Conservation (phyloP, 2,329 filamentous ascomycete genomes). For the Neonectria faginata region DNA sequence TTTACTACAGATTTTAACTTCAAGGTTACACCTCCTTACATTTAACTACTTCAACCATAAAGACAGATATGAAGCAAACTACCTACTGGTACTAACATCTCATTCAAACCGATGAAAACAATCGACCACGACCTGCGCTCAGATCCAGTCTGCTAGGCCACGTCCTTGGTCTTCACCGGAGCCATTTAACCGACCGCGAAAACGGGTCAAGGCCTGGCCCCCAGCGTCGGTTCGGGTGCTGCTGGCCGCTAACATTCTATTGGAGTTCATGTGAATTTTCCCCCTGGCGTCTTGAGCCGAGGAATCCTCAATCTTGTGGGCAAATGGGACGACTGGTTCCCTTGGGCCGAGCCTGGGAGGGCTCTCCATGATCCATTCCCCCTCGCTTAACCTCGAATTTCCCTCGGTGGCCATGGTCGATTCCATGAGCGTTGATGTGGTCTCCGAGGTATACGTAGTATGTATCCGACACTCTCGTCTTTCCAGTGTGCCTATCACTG, state of each 20-base stretch:
- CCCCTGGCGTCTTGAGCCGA: not conserved
- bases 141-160: not conserved
- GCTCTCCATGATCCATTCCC: constrained; percentile 31
- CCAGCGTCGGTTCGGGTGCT: not conserved
- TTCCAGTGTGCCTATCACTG: not conserved
- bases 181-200: not conserved
- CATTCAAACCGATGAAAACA: not conserved
- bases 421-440: not conserved
- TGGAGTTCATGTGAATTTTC: too few relatives aligned
- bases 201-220: not conserved
- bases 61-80: too few relatives aligned
- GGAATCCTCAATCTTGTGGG: not conserved
- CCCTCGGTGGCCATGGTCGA: not conserved
- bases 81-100: not conserved
- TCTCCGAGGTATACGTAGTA: not conserved
- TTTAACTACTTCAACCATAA: not conserved
- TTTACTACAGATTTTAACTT: not conserved
- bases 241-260: too few relatives aligned
- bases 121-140: not conserved
- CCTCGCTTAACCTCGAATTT: constrained; percentile 29
- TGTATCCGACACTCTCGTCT: not conserved
- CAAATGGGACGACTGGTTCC: not conserved
- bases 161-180: not conserved
- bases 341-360: not conserved
- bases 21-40: not conserved